These are phyloP conservation scores for Boletellus sp. DNA, from an alignment of 768 basidiomycete genomes.

Conservation along the genomic window DNA sequence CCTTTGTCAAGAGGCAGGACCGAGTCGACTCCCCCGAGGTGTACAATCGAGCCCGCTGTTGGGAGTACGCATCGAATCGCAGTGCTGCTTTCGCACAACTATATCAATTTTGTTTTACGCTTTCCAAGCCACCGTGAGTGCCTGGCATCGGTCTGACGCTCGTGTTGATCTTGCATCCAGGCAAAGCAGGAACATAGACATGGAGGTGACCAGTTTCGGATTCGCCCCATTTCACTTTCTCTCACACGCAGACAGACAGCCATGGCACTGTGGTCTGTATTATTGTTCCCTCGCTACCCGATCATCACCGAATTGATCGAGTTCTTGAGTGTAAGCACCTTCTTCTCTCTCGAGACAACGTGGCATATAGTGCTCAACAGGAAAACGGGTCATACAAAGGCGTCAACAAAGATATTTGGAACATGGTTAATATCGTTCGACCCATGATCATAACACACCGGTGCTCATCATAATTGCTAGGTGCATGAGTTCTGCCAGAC, in stretches of 20 bases:
- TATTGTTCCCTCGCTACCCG: slow-evolving; percentile 63
- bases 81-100: slow-evolving; percentile 57
- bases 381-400: slow-evolving; percentile 63
- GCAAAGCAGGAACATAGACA: slow-evolving; percentile 72
- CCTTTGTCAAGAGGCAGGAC: slow-evolving; percentile 34
- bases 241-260: slow-evolving; percentile 48
- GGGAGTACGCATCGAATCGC: slow-evolving; percentile 45
- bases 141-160: neutral
- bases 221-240: neutral
- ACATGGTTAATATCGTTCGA: slow-evolving; percentile 52
- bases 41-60: slow-evolving; percentile 55
- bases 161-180: slow-evolving; percentile 33
- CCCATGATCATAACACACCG: neutral
- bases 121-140: slow-evolving; percentile 71
- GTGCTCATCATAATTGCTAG: slow-evolving; percentile 33
- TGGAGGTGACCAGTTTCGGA: slow-evolving; percentile 55
- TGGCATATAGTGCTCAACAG: slow-evolving; percentile 14
- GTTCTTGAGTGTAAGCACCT: slow-evolving; percentile 56
- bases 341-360: neutral
- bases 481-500: slow-evolving; percentile 74
- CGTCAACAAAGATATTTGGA: slow-evolving; percentile 83
- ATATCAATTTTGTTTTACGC: slow-evolving; percentile 66
- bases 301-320: slow-evolving; percentile 60
- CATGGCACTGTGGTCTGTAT: slow-evolving; percentile 70
- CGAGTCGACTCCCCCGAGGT: slow-evolving; percentile 30